These are phyloP conservation scores for Decorospora gaudefroyi DNA, from an alignment of 2,329 filamentous ascomycete species.

Conservation along the genomic window DNA sequence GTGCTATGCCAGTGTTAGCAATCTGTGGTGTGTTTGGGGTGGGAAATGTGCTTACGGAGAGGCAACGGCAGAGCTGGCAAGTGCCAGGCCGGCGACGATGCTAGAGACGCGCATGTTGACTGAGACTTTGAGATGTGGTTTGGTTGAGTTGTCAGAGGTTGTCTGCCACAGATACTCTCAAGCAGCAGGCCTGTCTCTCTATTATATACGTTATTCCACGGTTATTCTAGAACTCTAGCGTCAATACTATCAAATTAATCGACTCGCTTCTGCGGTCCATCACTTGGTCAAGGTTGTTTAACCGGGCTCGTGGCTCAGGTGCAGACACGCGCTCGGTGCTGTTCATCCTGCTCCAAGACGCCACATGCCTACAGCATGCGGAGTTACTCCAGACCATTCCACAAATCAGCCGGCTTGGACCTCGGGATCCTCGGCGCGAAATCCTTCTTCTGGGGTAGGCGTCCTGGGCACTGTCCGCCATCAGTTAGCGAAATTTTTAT, in stretches of 20 bases:
- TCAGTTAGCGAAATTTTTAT: slow-evolving; percentile 15
- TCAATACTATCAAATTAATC: slow-evolving; percentile 14
- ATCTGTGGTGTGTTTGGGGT: neutral
- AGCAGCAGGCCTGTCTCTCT: neutral
- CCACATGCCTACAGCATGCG: slow-evolving; percentile 11
- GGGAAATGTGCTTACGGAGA: slow-evolving; percentile 13
- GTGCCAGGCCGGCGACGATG: slow-evolving; percentile 29
- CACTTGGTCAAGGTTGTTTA: slow-evolving; percentile 16
- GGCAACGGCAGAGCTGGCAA: slow-evolving; percentile 30
- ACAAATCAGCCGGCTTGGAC: slow-evolving; percentile 35
- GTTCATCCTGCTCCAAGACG: slow-evolving; percentile 5
- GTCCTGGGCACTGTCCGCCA: slow-evolving; percentile 11
- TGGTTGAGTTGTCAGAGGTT: slow-evolving; percentile 1
- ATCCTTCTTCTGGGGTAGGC: slow-evolving; percentile 15
- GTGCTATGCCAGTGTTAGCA: slow-evolving; percentile 5
- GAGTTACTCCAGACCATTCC: slow-evolving; percentile 20
- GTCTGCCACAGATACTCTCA: slow-evolving; percentile 12
- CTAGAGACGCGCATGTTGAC: slow-evolving; percentile 36
- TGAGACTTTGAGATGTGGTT: slow-evolving; percentile 3
- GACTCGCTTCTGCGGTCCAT: slow-evolving; percentile 18
- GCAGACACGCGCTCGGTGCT: slow-evolving; percentile 6
- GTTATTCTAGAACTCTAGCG: slow-evolving; percentile 27
- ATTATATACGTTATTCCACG: slow-evolving; percentile 25
- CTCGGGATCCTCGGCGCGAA: slow-evolving; percentile 17
- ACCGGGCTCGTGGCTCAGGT: slow-evolving; percentile 23